Base-by-base conservation (phyloP, 1,284 basidiomycete species). In the Butyriboletus appendiculatus region DNA sequence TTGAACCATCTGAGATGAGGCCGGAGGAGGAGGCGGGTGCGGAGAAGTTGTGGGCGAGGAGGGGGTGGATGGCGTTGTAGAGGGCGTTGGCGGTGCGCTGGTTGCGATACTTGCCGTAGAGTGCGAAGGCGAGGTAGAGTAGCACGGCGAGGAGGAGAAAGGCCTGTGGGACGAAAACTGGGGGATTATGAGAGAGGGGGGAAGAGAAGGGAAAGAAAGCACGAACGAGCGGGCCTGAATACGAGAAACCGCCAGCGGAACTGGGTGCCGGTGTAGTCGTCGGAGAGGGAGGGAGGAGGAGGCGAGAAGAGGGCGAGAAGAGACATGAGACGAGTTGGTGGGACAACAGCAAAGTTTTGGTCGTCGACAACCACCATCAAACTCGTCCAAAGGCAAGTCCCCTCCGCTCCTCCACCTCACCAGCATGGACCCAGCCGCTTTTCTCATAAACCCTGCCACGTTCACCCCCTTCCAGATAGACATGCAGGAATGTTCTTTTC, bases 171-270 rank as follows among this genome's bases (percentile, higher is more conserved):
- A 85, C 75, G 74, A 94, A 88, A 22, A 84, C 85, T 83, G 56
- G 3, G 22, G 2, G 2, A 22, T 24, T 6, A 22, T 38, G 42
- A 52, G 53, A 18, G 16, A 1, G 15, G 2, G 0, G 1, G 0
- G 0, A 11, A 6, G 16, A 18, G 2, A 2, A 2, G 2, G 3
- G 0, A 16, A 12, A 22, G n/a, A 35, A 39, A 9, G 3, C 2
- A 59, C 54, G 51, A 20, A 89, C 88, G 70, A n/a, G 86, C 88
- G 12, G 93, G 93, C 47, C 92, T 77, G 74, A 95, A 92, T 42
- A 86, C 82, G 62, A 96, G 73, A 59, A 85, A 78, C 67, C 81
- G 87, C 86, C 87, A 94, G 58, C 73, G 77, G 67, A 78, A 84
- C 70, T 95, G 81, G 45, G 81, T 69, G 16, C 92, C 87, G 20